Evolutionary conservation across 164 flowering plant species (phyloP).

Genomic region (Aristolochia californica): DNA sequence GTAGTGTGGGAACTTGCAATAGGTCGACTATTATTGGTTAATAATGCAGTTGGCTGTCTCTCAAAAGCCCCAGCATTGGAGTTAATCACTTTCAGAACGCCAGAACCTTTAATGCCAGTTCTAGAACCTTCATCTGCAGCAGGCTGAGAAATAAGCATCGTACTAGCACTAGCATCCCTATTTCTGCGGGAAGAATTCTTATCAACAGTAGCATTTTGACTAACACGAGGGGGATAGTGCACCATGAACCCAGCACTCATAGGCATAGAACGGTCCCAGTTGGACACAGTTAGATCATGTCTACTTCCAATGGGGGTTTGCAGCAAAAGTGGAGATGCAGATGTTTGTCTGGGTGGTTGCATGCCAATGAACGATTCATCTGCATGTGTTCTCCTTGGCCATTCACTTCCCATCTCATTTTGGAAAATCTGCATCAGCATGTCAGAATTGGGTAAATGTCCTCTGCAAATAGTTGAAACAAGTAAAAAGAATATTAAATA

Average conservation of each 20-base stretch:
- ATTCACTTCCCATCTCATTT: slow-evolving; percentile 44
- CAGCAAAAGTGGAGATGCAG: slow-evolving; percentile 28
- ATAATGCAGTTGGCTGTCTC: slow-evolving; percentile 25
- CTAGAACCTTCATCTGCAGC: slow-evolving; percentile 98
- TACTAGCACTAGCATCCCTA: slow-evolving; percentile 43
- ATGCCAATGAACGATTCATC: slow-evolving; percentile 38
- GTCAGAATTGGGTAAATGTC: neutral
- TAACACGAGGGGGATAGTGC: slow-evolving; percentile 34
- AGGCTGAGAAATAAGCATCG: slow-evolving; percentile 49
- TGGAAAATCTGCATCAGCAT: slow-evolving; percentile 41
- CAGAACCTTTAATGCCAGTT: slow-evolving; percentile 88
- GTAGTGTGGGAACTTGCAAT: slow-evolving; percentile 25
- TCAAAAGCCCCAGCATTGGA: slow-evolving; percentile 21
- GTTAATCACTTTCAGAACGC: slow-evolving; percentile 40
- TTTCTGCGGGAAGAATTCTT: slow-evolving; percentile 37
- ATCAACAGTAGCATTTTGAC: slow-evolving; percentile 37
- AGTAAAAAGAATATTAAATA: neutral
- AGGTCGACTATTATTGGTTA: slow-evolving; percentile 27
- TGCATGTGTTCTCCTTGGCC: slow-evolving; percentile 35
- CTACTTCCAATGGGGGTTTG: slow-evolving; percentile 34
- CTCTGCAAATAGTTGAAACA: neutral
- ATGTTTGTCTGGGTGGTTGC: slow-evolving; percentile 40
- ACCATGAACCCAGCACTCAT: slow-evolving; percentile 26
- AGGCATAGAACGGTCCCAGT: slow-evolving; percentile 42
- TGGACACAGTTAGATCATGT: slow-evolving; percentile 35